Percentiles rank a stretch among this genome's conserved stretches.
Evolutionary conservation across 805 yeast genomes (phyloP).

Genomic region (Wickerhamiella bombiphila): DNA sequence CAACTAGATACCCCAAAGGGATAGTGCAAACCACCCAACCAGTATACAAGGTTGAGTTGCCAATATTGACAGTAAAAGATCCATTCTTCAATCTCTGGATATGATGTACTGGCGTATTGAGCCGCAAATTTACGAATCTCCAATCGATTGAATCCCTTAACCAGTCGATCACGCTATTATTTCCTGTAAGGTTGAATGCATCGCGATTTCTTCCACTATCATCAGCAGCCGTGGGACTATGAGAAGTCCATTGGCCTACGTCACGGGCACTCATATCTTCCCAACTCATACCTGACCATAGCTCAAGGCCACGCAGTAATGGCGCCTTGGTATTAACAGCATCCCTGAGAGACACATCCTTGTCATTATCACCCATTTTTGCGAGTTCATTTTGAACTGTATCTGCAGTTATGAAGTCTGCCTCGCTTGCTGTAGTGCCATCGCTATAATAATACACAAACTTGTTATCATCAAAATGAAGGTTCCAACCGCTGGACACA

Average conservation of each 20-base stretch:
- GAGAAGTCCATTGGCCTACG: constrained; percentile 22
- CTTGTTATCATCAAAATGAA: constrained; percentile 36
- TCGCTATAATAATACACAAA: constrained; percentile 19
- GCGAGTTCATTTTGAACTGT: neutral
- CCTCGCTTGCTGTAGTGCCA: constrained; percentile 18
- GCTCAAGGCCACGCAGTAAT: constrained; percentile 31
- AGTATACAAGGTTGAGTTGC: constrained; percentile 26
- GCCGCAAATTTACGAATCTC: constrained; percentile 23
- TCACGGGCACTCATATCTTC: constrained; percentile 49
- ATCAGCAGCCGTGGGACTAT: neutral
- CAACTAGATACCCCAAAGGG: constrained; percentile 54
- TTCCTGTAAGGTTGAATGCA: constrained; percentile 48
- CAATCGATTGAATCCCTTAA: constrained; percentile 28
- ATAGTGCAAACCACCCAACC: constrained; percentile 55
- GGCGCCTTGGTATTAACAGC: neutral
- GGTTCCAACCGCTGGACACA: constrained; percentile 17
- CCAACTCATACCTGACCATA: constrained; percentile 72
- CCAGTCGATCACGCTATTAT: constrained; percentile 35
- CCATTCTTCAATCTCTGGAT: constrained; percentile 23
- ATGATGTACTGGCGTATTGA: constrained; percentile 30
- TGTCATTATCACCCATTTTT: neutral
- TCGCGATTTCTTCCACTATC: constrained; percentile 45
- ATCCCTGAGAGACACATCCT: neutral
- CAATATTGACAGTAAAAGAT: constrained; percentile 19
- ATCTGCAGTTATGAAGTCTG: neutral